Percentiles rank a stretch among this genome's conserved stretches.
Conservation (phyloP, 2,329 filamentous ascomycete species). For the Colletotrichum spaethianum region DNA sequence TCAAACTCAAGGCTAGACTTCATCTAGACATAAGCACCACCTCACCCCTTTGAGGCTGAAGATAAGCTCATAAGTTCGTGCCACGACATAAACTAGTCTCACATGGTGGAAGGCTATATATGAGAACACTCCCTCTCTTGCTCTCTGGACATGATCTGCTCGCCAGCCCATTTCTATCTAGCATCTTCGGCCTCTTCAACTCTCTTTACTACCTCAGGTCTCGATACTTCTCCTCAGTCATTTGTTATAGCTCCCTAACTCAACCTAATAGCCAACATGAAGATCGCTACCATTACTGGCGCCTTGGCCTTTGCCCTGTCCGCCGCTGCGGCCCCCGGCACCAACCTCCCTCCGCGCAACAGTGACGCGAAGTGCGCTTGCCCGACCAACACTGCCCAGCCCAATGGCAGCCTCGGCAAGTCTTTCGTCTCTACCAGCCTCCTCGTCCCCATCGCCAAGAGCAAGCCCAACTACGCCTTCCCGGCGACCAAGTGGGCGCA, state of each 20-base stretch:
- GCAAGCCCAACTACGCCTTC: constrained; percentile 17
- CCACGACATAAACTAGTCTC: background rate
- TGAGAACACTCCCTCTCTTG: background rate
- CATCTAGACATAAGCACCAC: background rate
- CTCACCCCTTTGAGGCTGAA: background rate
- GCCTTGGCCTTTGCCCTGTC: constrained; percentile 13
- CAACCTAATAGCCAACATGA: constrained; percentile 15
- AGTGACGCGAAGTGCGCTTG: constrained; percentile 5
- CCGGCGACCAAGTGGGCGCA: constrained; percentile 15
- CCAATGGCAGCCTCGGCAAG: constrained; percentile 31
- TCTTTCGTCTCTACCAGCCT: constrained; percentile 25
- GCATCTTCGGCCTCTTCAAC: background rate
- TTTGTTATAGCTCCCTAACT: background rate
- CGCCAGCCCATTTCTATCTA: background rate
- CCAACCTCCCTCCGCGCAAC: background rate
- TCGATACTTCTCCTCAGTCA: background rate
- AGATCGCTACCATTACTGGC: constrained; percentile 17
- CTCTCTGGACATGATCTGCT: background rate
- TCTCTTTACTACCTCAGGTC: no score
- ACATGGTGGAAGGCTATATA: background rate
- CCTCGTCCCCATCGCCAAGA: constrained; percentile 32
- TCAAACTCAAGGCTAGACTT: background rate
- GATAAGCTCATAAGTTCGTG: background rate
- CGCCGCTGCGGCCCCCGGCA: constrained; percentile 13
- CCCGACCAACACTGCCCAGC: constrained; percentile 32